phyloP scores from a whole-genome alignment of 2,329 filamentous ascomycete species.

The Lasiodiplodia gonubiensis region DNA sequence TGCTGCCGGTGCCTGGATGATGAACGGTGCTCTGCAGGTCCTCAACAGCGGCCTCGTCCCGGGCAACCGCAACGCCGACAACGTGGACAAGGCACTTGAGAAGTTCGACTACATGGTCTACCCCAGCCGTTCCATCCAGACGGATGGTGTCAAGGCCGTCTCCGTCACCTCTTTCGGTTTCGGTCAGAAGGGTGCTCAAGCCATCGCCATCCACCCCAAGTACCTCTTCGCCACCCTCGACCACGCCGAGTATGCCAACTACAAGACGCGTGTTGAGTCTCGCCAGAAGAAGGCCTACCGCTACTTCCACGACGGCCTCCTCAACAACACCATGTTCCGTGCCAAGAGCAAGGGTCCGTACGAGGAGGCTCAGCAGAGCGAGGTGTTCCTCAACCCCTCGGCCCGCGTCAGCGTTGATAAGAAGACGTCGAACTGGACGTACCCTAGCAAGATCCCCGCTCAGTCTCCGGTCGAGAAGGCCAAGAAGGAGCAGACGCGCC shows the following conservation, averaged over 20 bases:
- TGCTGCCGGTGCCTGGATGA: slow-evolving; percentile 99
- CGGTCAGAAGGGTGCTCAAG: slow-evolving; percentile 97
- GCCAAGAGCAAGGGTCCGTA: slow-evolving; percentile 93
- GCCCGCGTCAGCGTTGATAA: slow-evolving; percentile 85
- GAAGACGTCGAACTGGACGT: slow-evolving; percentile 81
- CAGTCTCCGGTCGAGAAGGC: slow-evolving; percentile 62
- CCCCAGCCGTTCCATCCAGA: slow-evolving; percentile 93
- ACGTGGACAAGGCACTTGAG: slow-evolving; percentile 95
- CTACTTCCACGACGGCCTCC: slow-evolving; percentile 97
- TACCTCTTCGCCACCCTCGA: slow-evolving; percentile 96
- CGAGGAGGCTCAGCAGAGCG: slow-evolving; percentile 81
- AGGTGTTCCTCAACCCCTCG: slow-evolving; percentile 91
- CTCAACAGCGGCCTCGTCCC: slow-evolving; percentile 93
- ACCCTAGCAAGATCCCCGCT: slow-evolving; percentile 66
- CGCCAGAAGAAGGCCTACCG: slow-evolving; percentile 99
- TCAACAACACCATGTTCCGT: slow-evolving; percentile 97
- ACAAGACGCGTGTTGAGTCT: slow-evolving; percentile 86
- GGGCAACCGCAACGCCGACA: slow-evolving; percentile 96
- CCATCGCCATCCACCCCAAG: slow-evolving; percentile 93
- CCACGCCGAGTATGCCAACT: slow-evolving; percentile 77
- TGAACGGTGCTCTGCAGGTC: slow-evolving; percentile 96
- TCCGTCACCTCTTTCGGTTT: slow-evolving; percentile 99
- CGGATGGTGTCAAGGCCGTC: slow-evolving; percentile 97
- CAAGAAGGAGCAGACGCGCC: slow-evolving; percentile 67
- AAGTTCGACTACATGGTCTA: slow-evolving; percentile 98